Percentiles rank a stretch among this genome's conserved stretches.
These are phyloP conservation scores for Mortierella sp. DNA, from an alignment of 371 early-diverging fungal genomes.

Conservation along the genomic window DNA sequence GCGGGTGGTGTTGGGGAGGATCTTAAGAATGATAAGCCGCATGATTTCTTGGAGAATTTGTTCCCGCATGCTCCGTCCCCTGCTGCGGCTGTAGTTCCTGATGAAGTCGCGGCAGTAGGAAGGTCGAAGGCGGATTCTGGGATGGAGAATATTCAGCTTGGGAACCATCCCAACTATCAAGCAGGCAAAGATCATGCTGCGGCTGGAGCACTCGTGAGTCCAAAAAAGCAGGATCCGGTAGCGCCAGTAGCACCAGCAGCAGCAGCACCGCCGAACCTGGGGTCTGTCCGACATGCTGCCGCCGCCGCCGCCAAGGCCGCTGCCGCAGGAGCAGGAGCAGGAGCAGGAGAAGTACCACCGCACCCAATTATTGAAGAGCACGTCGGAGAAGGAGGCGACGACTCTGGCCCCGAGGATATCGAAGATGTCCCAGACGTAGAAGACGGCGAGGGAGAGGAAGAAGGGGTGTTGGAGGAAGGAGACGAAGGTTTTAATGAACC, in stretches of 20 bases:
- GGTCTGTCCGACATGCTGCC: neutral
- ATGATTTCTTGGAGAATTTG: constrained; percentile 38
- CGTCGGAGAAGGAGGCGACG: constrained; percentile 26
- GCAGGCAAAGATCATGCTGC: neutral
- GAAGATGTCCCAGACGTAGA: constrained; percentile 12
- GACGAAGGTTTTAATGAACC: constrained; percentile 11
- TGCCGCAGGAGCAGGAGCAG: constrained; percentile 1
- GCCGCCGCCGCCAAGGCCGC: neutral
- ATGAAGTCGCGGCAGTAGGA: neutral
- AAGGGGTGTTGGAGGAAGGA: constrained; percentile 3
- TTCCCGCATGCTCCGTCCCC: constrained; percentile 20
- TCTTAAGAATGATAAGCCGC: constrained; percentile 22
- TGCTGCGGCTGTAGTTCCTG: neutral
- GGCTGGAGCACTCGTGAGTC: neutral
- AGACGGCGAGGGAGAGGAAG: constrained; percentile 21
- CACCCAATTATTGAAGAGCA: constrained; percentile 6
- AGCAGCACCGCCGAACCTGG: neutral
- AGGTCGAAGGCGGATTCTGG: neutral
- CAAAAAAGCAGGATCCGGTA: neutral
- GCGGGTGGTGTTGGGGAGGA: neutral
- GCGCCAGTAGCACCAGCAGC: neutral
- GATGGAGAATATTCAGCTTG: constrained; percentile 7
- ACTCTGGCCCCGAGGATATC: constrained; percentile 12
- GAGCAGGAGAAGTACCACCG: neutral
- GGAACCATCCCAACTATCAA: neutral